A percentile compares a stretch with the other conserved stretches of the same genome.
Evolutionary conservation across 441 rosid species (phyloP).

Genomic region (Hura crepitans): DNA sequence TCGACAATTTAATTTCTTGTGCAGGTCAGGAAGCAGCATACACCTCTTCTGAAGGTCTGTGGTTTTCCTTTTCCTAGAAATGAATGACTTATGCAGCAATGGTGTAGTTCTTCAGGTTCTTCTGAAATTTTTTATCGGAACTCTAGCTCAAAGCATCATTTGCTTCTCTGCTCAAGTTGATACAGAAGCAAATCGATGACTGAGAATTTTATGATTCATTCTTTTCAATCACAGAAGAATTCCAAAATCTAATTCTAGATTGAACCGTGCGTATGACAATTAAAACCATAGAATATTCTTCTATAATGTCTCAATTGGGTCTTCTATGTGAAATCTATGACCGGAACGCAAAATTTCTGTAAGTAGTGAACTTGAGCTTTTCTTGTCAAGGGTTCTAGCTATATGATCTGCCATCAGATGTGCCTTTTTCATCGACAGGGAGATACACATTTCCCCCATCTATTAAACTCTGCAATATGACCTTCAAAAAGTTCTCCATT

Average conservation of each 20-base stretch:
- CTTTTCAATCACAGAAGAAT: not conserved
- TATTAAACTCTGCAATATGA: too few species aligned
- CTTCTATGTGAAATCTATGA: not conserved
- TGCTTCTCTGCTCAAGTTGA: not conserved
- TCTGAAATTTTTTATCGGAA: not conserved
- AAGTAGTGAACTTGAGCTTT: not conserved
- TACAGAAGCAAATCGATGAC: not conserved
- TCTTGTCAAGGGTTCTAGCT: too few species aligned
- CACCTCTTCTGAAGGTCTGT: conserved; percentile 43
- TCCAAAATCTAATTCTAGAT: not conserved
- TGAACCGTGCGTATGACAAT: not conserved
- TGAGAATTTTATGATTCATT: too few species aligned
- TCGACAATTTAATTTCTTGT: conserved; percentile 6
- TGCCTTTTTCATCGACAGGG: not conserved
- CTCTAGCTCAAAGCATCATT: not conserved
- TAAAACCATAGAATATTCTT: not conserved
- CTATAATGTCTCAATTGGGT: not conserved
- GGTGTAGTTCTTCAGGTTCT: not conserved
- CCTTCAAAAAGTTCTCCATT: not conserved
- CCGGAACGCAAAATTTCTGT: not conserved
- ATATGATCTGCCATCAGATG: too few species aligned
- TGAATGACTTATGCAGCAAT: not conserved
- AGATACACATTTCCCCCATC: too few species aligned
- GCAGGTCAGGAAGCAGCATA: conserved; percentile 55
- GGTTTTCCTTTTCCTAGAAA: not conserved